Percentiles rank a stretch among this genome's conserved stretches.
Conservation (phyloP, 257 asterid species). For the Knoxia roxburghii region DNA sequence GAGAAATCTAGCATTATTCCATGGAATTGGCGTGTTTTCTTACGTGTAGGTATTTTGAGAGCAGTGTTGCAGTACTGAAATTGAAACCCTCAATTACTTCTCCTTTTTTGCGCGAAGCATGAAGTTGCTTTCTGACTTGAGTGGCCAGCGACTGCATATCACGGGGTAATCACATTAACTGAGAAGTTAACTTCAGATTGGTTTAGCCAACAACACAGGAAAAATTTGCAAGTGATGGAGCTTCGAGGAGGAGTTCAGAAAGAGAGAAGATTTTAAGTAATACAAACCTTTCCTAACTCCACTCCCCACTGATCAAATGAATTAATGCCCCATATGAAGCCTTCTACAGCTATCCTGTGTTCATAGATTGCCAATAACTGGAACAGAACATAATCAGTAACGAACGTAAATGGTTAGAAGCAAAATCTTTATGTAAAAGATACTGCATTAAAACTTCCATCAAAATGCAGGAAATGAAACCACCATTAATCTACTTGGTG, state of each 20-base stretch:
- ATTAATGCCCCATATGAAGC: slow-evolving; percentile 94
- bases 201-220: not conserved
- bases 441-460: not conserved
- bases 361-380: slow-evolving; percentile 96
- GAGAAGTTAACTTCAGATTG: not conserved
- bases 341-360: slow-evolving; percentile 94
- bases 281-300: slow-evolving; percentile 84
- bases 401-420: slow-evolving; percentile 17
- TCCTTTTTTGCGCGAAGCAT: slow-evolving; percentile 84
- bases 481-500: not conserved
- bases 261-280: not conserved
- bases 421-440: not conserved
- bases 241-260: not conserved
- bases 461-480: not conserved
- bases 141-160: slow-evolving; percentile 76
- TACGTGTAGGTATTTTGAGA: slow-evolving; percentile 76
- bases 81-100: slow-evolving; percentile 81
- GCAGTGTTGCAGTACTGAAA: slow-evolving; percentile 63
- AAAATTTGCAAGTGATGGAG: not conserved
- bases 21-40: slow-evolving; percentile 10
- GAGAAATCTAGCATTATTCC: not conserved
- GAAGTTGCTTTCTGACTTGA: slow-evolving; percentile 94
- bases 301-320: slow-evolving; percentile 99
- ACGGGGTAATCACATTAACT: not conserved
- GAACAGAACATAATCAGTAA: slow-evolving; percentile 22